Percentiles rank a stretch among this genome's conserved stretches.
These are phyloP conservation scores for Cutaneotrichosporon sp. DNA, from an alignment of 1,284 basidiomycete species.

Conservation along the genomic window DNA sequence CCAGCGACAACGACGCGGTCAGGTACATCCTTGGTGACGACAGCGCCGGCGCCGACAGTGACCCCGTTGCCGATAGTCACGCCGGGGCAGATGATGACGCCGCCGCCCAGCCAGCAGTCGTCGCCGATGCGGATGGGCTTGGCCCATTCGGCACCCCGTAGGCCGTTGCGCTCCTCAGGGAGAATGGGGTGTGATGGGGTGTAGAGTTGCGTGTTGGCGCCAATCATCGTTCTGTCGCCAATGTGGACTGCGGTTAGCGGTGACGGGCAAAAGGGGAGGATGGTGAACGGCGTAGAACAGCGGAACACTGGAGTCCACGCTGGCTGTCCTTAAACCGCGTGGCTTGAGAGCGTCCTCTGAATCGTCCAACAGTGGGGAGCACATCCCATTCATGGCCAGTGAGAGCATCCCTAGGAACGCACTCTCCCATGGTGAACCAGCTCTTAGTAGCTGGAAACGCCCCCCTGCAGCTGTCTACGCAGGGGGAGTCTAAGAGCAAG, in stretches of 20 bases:
- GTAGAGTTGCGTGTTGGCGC: conserved; percentile 46
- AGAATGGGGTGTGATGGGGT: conserved; percentile 48
- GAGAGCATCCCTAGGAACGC: too few species aligned
- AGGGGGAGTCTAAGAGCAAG: too few species aligned
- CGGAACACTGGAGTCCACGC: too few species aligned
- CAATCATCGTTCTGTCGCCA: conserved; percentile 46
- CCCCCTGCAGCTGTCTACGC: too few species aligned
- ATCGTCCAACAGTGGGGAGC: too few species aligned
- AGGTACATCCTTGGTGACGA: conserved; percentile 52
- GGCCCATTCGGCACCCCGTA: conserved; percentile 43
- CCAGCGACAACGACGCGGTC: conserved; percentile 50
- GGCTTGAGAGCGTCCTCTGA: too few species aligned
- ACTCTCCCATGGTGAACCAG: too few species aligned
- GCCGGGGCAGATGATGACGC: conserved; percentile 49
- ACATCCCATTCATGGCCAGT: too few species aligned
- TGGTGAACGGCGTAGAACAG: too few species aligned
- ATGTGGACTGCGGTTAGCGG: conserved; percentile 36
- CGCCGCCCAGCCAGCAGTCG: conserved; percentile 52
- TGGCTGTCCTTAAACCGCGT: too few species aligned
- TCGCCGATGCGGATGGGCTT: conserved; percentile 47
- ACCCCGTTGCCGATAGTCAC: conserved; percentile 52
- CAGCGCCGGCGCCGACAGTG: conserved; percentile 51
- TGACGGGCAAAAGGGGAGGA: too few species aligned
- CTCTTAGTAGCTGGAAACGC: too few species aligned
- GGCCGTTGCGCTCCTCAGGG: conserved; percentile 45